Conservation (phyloP, 768 basidiomycete species). For the Pholiota conissans region DNA sequence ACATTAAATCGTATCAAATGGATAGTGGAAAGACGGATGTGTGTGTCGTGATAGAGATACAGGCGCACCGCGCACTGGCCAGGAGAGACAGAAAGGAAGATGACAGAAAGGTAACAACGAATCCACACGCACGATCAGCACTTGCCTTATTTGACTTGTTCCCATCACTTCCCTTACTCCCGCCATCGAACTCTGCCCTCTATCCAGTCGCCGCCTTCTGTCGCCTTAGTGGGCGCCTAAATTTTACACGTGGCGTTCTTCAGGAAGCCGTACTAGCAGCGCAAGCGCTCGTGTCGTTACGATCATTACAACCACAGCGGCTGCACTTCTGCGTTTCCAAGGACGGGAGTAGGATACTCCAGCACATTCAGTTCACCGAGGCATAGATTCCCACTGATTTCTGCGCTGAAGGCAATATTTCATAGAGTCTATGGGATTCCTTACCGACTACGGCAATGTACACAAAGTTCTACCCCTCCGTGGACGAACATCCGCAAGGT, state of each 20-base stretch:
- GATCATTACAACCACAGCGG: too few relatives aligned
- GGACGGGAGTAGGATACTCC: too few relatives aligned
- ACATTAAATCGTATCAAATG: constrained; percentile 49
- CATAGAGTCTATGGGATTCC: too few relatives aligned
- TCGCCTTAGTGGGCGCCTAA: not conserved
- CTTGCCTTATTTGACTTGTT: constrained; percentile 16
- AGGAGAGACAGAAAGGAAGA: constrained; percentile 23
- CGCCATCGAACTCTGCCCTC: not conserved
- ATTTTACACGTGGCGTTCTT: not conserved
- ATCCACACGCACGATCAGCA: constrained; percentile 14
- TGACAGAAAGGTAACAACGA: constrained; percentile 9
- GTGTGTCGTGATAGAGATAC: constrained; percentile 42
- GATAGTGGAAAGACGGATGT: constrained; percentile 17
- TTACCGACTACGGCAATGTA: too few relatives aligned
- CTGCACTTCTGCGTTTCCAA: too few relatives aligned
- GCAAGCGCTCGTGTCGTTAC: too few relatives aligned
- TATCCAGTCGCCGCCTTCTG: not conserved
- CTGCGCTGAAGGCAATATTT: too few relatives aligned
- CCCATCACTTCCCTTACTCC: constrained; percentile 6
- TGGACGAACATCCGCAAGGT: too few relatives aligned
- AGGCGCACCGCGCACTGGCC: constrained; percentile 57
- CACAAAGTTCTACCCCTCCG: too few relatives aligned
- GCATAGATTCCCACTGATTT: too few relatives aligned
- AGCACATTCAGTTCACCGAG: too few relatives aligned
- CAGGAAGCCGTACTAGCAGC: not conserved